phyloP scores from a whole-genome alignment of 2,329 filamentous ascomycete species.

The Alternaria panax region DNA sequence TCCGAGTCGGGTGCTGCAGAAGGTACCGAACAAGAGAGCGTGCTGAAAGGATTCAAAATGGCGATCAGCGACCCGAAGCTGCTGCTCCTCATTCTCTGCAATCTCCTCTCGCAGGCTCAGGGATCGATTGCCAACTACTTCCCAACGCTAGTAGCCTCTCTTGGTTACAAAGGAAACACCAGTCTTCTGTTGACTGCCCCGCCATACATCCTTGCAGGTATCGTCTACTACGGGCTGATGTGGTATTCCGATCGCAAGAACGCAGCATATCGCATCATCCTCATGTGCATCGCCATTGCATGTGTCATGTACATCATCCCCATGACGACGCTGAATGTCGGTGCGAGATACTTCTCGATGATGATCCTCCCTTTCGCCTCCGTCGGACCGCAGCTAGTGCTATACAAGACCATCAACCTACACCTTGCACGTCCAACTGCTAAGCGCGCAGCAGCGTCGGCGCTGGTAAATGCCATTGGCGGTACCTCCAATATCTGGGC shows the following conservation, averaged over 20 bases:
- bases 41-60: neutral
- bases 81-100: neutral
- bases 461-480: conserved; percentile 30
- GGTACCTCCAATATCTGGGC: conserved; percentile 33
- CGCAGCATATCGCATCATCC: conserved; percentile 51
- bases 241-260: conserved; percentile 53
- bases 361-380: conserved; percentile 33
- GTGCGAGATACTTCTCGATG: conserved; percentile 45
- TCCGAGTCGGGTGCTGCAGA: neutral
- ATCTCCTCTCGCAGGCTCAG: neutral
- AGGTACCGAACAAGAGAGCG: neutral
- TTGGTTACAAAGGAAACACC: neutral
- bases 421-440: conserved; percentile 30
- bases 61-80: neutral
- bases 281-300: conserved; percentile 49
- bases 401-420: conserved; percentile 34
- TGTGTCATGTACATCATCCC: conserved; percentile 48
- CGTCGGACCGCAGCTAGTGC: conserved; percentile 30
- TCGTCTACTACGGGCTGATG: conserved; percentile 35
- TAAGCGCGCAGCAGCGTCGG: conserved; percentile 32
- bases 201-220: neutral
- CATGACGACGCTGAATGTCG: conserved; percentile 39
- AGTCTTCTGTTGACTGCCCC: neutral
- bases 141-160: neutral
- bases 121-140: neutral